Conservation (phyloP, 441 rosid genomes). For the Biscutella laevigata region DNA sequence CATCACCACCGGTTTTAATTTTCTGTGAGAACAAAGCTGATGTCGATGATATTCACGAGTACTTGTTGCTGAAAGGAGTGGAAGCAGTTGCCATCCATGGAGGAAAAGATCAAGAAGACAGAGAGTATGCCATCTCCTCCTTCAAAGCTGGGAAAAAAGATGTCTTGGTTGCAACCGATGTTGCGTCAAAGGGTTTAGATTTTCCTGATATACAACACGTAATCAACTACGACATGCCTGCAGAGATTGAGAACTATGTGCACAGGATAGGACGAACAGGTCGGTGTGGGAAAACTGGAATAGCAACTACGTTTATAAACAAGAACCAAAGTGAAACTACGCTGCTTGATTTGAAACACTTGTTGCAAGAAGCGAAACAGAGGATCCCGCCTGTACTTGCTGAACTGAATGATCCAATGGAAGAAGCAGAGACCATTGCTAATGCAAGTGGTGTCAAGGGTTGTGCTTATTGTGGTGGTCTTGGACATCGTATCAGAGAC, state of each 20-base stretch:
- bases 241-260: conserved; percentile 81
- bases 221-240: conserved; percentile 95
- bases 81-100: conserved; percentile 92
- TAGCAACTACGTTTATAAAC: conserved; percentile 90
- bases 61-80: conserved; percentile 81
- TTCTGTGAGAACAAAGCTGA: conserved; percentile 96
- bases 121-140: conserved; percentile 81
- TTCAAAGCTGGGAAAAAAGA: conserved; percentile 84
- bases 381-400: conserved; percentile 89
- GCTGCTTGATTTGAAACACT: conserved; percentile 75
- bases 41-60: conserved; percentile 85
- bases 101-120: conserved; percentile 89
- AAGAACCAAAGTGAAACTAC: conserved; percentile 89
- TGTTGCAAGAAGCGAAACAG: conserved; percentile 85
- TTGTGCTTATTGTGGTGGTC: conserved; percentile 90
- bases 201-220: conserved; percentile 94
- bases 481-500: conserved; percentile 75
- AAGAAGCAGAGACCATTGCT: conserved; percentile 60
- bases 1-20: conserved; percentile 81
- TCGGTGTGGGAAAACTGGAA: conserved; percentile 94
- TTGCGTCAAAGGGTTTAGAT: conserved; percentile 89
- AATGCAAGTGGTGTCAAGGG: conserved; percentile 78
- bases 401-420: conserved; percentile 77
- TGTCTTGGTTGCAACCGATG: conserved; percentile 84
- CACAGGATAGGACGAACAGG: conserved; percentile 92